A percentile compares a stretch with the other conserved stretches of the same genome.
Evolutionary conservation across 2,329 filamentous ascomycete species (phyloP).

Genomic region (Exophiala oligosperma): DNA sequence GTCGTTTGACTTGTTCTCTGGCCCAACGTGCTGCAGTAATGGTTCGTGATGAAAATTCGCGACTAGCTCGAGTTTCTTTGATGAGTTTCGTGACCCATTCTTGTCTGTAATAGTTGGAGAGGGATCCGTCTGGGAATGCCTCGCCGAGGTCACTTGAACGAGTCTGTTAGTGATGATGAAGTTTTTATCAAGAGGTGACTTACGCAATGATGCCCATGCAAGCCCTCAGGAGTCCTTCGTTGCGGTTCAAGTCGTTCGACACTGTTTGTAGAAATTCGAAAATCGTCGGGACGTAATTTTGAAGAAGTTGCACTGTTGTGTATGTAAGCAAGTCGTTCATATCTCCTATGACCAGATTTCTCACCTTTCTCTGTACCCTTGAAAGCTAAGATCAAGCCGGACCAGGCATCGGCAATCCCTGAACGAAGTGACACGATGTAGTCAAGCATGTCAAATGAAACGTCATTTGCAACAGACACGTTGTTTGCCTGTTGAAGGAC

Average conservation of each 20-base stretch:
- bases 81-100: conserved; percentile 90
- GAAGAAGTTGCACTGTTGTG: conserved; percentile 63
- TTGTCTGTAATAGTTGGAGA: conserved; percentile 78
- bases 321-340: conserved; percentile 17
- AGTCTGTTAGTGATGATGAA: conserved; percentile 37
- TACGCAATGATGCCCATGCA: conserved; percentile 97
- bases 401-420: conserved; percentile 99
- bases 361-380: conserved; percentile 60
- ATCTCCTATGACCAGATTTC: conserved; percentile 17
- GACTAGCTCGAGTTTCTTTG: conserved; percentile 86
- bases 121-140: conserved; percentile 86
- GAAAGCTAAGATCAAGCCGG: conserved; percentile 93
- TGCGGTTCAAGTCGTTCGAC: conserved; percentile 79
- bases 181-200: conserved; percentile 36
- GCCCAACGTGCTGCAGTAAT: conserved; percentile 96
- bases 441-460: conserved; percentile 92
- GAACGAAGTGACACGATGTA: conserved; percentile 94
- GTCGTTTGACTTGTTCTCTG: conserved; percentile 94
- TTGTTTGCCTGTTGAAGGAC: conserved; percentile 90
- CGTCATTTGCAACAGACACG: conserved; percentile 75
- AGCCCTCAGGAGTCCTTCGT: conserved; percentile 87
- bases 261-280: conserved; percentile 84
- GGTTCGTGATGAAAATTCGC: conserved; percentile 80
- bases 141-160: conserved; percentile 79
- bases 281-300: conserved; percentile 78